Conservation (phyloP, 345 rosid genomes). For the Acer campestre region DNA sequence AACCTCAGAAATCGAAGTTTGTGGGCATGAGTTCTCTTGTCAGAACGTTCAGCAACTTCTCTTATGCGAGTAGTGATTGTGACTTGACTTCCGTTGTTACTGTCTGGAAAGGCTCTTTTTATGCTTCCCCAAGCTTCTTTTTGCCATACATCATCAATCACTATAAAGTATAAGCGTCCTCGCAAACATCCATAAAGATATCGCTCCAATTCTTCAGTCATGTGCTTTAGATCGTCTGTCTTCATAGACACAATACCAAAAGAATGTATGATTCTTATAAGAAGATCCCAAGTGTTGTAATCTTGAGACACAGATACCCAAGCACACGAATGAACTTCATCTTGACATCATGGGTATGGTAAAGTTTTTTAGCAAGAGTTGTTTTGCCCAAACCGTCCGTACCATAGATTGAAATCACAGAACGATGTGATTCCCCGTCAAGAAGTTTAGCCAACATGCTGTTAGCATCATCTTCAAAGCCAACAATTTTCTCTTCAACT, state of each 20-base stretch:
- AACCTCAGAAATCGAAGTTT: conserved; percentile 15
- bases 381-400: conserved; percentile 36
- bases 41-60: conserved; percentile 19
- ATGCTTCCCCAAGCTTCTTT: conserved; percentile 26
- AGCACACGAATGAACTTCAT: conserved; percentile 21
- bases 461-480: neutral
- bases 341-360: conserved; percentile 16
- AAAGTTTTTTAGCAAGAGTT: conserved; percentile 29
- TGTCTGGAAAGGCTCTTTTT: conserved; percentile 24
- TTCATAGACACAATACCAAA: neutral
- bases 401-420: conserved; percentile 29
- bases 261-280: conserved; percentile 19
- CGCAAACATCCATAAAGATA: conserved; percentile 1
- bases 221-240: neutral
- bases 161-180: conserved; percentile 15
- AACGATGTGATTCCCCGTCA: conserved; percentile 14
- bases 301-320: conserved; percentile 34
- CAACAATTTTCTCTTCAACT: conserved; percentile 7
- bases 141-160: conserved; percentile 38
- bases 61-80: conserved; percentile 28
- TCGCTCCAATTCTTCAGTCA: conserved; percentile 10
- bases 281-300: conserved; percentile 12
- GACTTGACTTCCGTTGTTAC: conserved; percentile 28
- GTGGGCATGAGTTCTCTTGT: conserved; percentile 14
- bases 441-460: conserved; percentile 25